A percentile compares a stretch with the other conserved stretches of the same genome.
Evolutionary conservation across 371 early-diverging fungal species (phyloP).

Genomic region (Mortierella polycephala): DNA sequence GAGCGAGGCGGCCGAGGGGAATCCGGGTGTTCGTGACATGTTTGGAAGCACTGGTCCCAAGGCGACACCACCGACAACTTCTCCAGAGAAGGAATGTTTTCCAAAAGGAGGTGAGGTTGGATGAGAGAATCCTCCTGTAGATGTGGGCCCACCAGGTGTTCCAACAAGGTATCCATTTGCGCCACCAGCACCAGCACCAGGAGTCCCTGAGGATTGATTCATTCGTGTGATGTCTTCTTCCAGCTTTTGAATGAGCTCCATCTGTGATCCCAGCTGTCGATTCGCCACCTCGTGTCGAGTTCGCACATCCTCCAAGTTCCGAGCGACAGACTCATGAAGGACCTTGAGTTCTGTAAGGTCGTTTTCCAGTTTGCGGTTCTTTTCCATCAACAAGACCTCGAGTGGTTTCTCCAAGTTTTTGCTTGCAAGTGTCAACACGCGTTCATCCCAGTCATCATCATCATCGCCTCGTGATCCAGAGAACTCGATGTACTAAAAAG

Average conservation of each 20-base stretch:
- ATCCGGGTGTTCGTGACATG: slow-evolving; percentile 34
- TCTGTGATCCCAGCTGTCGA: slow-evolving; percentile 59
- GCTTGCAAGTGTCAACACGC: slow-evolving; percentile 48
- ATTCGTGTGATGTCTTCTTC: slow-evolving; percentile 80
- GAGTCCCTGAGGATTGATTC: slow-evolving; percentile 44
- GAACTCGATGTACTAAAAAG: slow-evolving; percentile 38
- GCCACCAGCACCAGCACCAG: slow-evolving; percentile 8
- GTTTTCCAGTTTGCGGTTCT: slow-evolving; percentile 84
- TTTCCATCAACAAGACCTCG: slow-evolving; percentile 82
- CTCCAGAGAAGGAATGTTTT: slow-evolving; percentile 33
- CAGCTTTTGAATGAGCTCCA: slow-evolving; percentile 68
- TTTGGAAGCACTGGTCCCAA: slow-evolving; percentile 31
- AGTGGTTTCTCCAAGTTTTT: slow-evolving; percentile 58
- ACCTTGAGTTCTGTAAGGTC: slow-evolving; percentile 79
- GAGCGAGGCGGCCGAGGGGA: slow-evolving; percentile 46
- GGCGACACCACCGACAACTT: slow-evolving; percentile 46
- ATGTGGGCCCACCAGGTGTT: slow-evolving; percentile 4
- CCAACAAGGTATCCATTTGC: slow-evolving; percentile 26
- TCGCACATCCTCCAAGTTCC: slow-evolving; percentile 50
- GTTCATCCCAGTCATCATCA: slow-evolving; percentile 55
- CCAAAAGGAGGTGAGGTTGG: slow-evolving; percentile 50
- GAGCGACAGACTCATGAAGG: slow-evolving; percentile 54
- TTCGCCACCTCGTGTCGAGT: slow-evolving; percentile 51
- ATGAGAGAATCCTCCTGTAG: slow-evolving; percentile 7
- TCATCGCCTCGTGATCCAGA: slow-evolving; percentile 46